phyloP scores from a whole-genome alignment of 148 eudicot genomes.

The Cornus kousa region DNA sequence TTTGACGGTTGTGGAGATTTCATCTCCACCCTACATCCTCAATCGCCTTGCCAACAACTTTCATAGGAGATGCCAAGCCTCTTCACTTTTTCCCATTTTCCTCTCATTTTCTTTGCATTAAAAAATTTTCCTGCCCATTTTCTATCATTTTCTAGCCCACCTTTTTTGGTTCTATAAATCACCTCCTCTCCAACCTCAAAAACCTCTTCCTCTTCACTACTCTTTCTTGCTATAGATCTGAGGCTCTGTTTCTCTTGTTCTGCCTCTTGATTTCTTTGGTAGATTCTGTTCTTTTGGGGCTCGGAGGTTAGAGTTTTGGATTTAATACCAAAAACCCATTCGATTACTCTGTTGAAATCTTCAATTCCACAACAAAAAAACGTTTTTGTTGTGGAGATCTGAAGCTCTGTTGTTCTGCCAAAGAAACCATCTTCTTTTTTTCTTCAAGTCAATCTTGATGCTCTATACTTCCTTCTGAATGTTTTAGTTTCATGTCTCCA shows the following conservation, averaged over 20 bases:
- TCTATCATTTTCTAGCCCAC: not conserved
- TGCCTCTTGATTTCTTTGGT: not conserved
- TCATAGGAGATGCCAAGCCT: slow-evolving; percentile 13
- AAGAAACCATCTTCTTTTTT: too few relatives aligned
- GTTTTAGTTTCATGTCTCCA: slow-evolving; percentile 55
- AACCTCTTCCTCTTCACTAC: too few relatives aligned
- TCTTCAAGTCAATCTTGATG: too few relatives aligned
- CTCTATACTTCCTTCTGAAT: slow-evolving; percentile 10
- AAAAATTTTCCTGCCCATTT: not conserved
- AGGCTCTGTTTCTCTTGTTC: too few relatives aligned
- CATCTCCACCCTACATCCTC: slow-evolving; percentile 33
- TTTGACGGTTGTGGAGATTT: slow-evolving; percentile 29
- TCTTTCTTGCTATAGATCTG: not conserved
- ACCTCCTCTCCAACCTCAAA: too few relatives aligned
- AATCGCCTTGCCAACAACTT: not conserved
- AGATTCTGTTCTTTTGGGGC: too few relatives aligned
- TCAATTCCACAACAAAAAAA: not conserved
- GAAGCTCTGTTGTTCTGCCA: not conserved
- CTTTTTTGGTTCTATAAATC: not conserved
- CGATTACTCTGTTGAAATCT: too few relatives aligned
- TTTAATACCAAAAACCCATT: too few relatives aligned
- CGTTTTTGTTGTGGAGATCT: not conserved
- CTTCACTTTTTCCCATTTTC: not conserved
- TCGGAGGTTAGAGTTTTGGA: too few relatives aligned
- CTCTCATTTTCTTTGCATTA: not conserved